phyloP scores from a whole-genome alignment of 2,329 filamentous ascomycete species.

The Colletotrichum kahawae region DNA sequence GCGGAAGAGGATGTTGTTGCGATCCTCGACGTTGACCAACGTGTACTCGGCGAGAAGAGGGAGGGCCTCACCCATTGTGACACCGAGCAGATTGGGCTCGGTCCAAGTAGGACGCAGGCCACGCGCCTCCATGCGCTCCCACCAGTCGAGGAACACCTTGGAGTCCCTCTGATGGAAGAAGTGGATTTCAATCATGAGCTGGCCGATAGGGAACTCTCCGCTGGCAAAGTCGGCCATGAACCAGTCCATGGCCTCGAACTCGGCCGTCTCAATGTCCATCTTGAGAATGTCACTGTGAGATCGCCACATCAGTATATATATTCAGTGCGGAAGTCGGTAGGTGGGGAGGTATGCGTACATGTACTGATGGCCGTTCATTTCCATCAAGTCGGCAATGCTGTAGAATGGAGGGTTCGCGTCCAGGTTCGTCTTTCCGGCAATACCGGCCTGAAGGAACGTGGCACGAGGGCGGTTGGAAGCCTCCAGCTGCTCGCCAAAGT shows the following conservation, averaged over 20 bases:
- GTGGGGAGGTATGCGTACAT: conserved; percentile 25
- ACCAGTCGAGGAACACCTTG: conserved; percentile 25
- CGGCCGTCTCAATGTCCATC: conserved; percentile 43
- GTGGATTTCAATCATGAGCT: conserved; percentile 26
- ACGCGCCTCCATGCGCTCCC: conserved; percentile 26
- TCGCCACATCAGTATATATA: not conserved
- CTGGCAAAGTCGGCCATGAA: conserved; percentile 28
- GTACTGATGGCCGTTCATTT: conserved; percentile 40
- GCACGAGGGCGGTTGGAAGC: conserved; percentile 27
- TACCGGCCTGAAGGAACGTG: conserved; percentile 37
- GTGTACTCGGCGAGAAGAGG: conserved; percentile 27
- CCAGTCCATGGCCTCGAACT: conserved; percentile 35
- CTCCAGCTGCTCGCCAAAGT: conserved; percentile 34
- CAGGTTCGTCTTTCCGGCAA: conserved; percentile 31
- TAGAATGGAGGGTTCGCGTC: conserved; percentile 32
- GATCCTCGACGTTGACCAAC: conserved; percentile 27
- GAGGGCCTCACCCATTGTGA: conserved; percentile 20
- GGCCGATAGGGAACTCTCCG: conserved; percentile 23
- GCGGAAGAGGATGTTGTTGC: conserved; percentile 13
- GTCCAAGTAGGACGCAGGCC: conserved; percentile 29
- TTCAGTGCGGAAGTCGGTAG: no score
- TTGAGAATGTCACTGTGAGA: conserved; percentile 39
- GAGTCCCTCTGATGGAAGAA: conserved; percentile 13
- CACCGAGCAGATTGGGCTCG: conserved; percentile 27
- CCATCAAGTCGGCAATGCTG: conserved; percentile 40